Evolutionary conservation across 1,139 yeast species (phyloP).

Genomic region (Lodderomyces elongisporus): DNA sequence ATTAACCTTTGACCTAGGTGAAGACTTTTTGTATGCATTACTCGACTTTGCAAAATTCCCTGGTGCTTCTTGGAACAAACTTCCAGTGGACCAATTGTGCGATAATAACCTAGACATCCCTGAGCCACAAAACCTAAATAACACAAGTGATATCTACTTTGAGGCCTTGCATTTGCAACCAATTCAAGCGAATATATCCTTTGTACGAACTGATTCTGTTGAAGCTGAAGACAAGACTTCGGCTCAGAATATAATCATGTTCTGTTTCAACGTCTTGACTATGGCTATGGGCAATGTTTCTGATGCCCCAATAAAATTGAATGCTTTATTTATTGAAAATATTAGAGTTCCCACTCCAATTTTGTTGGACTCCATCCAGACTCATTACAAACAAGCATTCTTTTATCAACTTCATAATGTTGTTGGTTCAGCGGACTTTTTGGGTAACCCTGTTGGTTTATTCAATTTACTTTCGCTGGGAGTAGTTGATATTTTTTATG

Average conservation of each 20-base stretch:
- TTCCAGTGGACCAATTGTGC: slow-evolving; percentile 50
- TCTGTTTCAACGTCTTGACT: slow-evolving; percentile 78
- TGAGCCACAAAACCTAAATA: slow-evolving; percentile 56
- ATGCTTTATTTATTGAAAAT: slow-evolving; percentile 84
- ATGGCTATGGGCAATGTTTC: slow-evolving; percentile 97
- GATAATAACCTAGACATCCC: slow-evolving; percentile 64
- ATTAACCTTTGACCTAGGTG: slow-evolving; percentile 88
- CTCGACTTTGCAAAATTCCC: slow-evolving; percentile 71
- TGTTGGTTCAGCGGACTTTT: slow-evolving; percentile 90
- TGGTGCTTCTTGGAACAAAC: slow-evolving; percentile 64
- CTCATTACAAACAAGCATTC: slow-evolving; percentile 91
- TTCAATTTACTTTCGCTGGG: slow-evolving; percentile 93
- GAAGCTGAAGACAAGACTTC: slow-evolving; percentile 54
- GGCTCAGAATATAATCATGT: slow-evolving; percentile 63
- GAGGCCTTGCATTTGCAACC: slow-evolving; percentile 94
- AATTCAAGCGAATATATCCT: slow-evolving; percentile 79
- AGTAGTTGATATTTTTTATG: slow-evolving; percentile 92
- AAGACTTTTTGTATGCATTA: slow-evolving; percentile 81
- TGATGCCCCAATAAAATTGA: slow-evolving; percentile 90
- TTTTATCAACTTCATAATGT: slow-evolving; percentile 89
- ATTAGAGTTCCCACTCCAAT: slow-evolving; percentile 80
- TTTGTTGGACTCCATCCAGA: slow-evolving; percentile 62
- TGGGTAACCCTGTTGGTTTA: slow-evolving; percentile 96
- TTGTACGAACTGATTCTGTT: slow-evolving; percentile 82
- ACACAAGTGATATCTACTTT: slow-evolving; percentile 75